A percentile compares a stretch with the other conserved stretches of the same genome.
These are phyloP conservation scores for Glutinoglossum americanum DNA, from an alignment of 495 filamentous ascomycete genomes.

Conservation along the genomic window DNA sequence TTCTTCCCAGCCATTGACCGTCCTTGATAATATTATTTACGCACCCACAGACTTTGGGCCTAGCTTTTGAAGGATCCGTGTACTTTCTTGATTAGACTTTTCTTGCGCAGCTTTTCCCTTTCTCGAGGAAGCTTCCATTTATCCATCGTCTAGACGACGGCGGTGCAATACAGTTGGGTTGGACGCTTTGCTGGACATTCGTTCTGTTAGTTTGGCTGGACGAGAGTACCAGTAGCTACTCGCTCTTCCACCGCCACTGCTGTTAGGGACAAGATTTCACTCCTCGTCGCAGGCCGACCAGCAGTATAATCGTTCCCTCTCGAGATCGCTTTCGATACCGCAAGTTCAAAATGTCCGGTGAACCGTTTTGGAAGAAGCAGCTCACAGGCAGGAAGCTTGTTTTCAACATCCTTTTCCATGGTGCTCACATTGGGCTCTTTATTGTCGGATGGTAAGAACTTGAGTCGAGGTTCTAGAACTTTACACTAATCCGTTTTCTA, in stretches of 20 bases:
- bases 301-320: background rate
- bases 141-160: background rate
- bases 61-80: background rate
- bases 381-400: slow-evolving; percentile 43
- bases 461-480: background rate
- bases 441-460: slow-evolving; percentile 58
- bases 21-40: background rate
- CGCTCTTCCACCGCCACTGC: background rate
- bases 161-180: background rate
- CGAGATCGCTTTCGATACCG: background rate
- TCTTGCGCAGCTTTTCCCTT: background rate
- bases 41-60: background rate
- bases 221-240: background rate
- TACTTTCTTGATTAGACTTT: background rate
- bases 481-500: slow-evolving; percentile 15
- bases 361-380: slow-evolving; percentile 11
- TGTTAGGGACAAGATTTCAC: too few species aligned
- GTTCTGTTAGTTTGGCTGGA: background rate
- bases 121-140: background rate
- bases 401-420: slow-evolving; percentile 78
- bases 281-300: background rate
- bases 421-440: slow-evolving; percentile 60
- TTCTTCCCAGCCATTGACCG: background rate
- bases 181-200: background rate
- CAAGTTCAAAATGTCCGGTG: background rate